Base-by-base conservation (phyloP, 805 yeast genomes). In the Metschnikowia proteae region DNA sequence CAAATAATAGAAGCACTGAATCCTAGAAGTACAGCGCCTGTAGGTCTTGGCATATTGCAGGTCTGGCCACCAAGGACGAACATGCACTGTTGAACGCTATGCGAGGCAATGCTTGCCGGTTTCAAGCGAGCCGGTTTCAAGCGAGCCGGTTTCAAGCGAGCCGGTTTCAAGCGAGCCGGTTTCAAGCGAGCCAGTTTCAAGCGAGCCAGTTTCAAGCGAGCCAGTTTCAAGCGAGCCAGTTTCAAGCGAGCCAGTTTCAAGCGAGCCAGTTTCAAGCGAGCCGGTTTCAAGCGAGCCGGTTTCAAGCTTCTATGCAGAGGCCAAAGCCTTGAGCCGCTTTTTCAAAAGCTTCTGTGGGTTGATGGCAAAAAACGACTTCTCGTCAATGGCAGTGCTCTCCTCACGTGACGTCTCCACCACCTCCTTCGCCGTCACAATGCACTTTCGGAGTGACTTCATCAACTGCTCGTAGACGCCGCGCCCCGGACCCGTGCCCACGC, bases 341-440 rank as follows among this genome's bases (percentile, higher is more conserved):
- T 80, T 81, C 34, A 80, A 58, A 40, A 80, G 59, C 49, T 75
- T 65, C 38, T 62, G 65, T 11, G 94, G 94, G 53, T 82, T 81
- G 43, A 82, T 66, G 46, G 84, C 78, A 55, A 75, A 82, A 50
- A 81, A 82, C 9, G 83, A 76, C 62, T 82, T 85, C 40, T 79
- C 81, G 46, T 83, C 88, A 28, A 85, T 82, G 22, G 62, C 62
- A 38, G 77, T 81, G 6, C 88, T 85, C 46, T 80, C 84, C 45
- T 84, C 87, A 38, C 79, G 72, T 2, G 82, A 65, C 0, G 86
- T 79, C 38, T 74, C 70, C 7, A 67, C 60, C 0, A 71, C 60
- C 11, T 38, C 37, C 50, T 73, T 71, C 5, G 86, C 74, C 8
- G 70, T 52, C 3, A 60, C 63, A 22, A 78, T 72, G 59, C 92